Evolutionary conservation across 768 basidiomycete species (phyloP).

Genomic region (Leccinum uliginosum): DNA sequence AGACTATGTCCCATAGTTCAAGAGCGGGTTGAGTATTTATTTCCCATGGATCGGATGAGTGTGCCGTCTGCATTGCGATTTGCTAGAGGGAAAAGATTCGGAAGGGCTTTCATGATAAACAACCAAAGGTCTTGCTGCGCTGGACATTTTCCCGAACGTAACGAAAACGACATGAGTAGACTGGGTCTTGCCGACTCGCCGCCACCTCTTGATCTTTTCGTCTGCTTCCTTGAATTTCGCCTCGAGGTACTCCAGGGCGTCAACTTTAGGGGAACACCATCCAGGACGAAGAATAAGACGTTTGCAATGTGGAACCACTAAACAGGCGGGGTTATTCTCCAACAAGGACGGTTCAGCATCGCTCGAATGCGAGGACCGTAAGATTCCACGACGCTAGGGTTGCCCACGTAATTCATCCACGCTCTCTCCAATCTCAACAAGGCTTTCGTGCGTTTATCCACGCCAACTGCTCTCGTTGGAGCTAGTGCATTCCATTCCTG

Average conservation of each 20-base stretch:
- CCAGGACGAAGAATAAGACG: slow-evolving; percentile 73
- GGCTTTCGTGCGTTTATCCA: slow-evolving; percentile 79
- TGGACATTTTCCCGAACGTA: slow-evolving; percentile 96
- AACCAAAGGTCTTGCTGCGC: slow-evolving; percentile 57
- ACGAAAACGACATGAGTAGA: slow-evolving; percentile 88
- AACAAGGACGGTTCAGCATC: slow-evolving; percentile 50
- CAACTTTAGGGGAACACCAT: slow-evolving; percentile 76
- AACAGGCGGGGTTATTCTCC: slow-evolving; percentile 49
- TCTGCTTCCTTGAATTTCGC: slow-evolving; percentile 75
- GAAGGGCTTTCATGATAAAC: not conserved
- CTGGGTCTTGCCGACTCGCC: slow-evolving; percentile 69
- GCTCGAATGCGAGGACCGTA: slow-evolving; percentile 60
- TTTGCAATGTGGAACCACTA: slow-evolving; percentile 72
- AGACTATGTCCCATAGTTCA: slow-evolving; percentile 93
- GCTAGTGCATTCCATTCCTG: slow-evolving; percentile 90
- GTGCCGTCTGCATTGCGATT: slow-evolving; percentile 83
- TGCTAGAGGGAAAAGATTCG: slow-evolving; percentile 44
- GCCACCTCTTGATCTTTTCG: slow-evolving; percentile 71
- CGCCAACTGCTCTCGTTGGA: slow-evolving; percentile 93
- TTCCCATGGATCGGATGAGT: slow-evolving; percentile 63
- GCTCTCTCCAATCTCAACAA: slow-evolving; percentile 74
- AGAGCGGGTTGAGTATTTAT: slow-evolving; percentile 75
- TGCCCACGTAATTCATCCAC: slow-evolving; percentile 92
- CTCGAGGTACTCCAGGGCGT: slow-evolving; percentile 88
- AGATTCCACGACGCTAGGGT: slow-evolving; percentile 81